Percentiles rank a stretch among this genome's conserved stretches.
Conservation (phyloP, 371 early-diverging fungal species). For the Mortierella sp. region DNA sequence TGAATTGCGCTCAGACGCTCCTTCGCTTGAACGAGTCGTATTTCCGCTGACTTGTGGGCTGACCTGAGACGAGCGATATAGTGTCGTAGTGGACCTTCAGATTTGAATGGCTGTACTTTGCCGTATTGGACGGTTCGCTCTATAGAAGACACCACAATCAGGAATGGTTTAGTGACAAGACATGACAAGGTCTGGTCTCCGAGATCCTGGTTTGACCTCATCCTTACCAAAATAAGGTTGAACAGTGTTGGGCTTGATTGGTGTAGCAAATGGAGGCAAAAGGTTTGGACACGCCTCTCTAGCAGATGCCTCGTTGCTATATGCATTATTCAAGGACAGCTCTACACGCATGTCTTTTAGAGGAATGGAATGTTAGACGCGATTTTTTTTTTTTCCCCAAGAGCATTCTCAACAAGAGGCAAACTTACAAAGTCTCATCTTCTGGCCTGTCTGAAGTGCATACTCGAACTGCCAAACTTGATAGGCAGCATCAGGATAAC, state of each 20-base stretch:
- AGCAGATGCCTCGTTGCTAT: slow-evolving; percentile 27
- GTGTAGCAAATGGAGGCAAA: slow-evolving; percentile 13
- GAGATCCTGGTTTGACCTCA: neutral
- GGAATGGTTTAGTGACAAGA: no score
- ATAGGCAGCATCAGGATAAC: slow-evolving; percentile 47
- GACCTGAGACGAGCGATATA: slow-evolving; percentile 33
- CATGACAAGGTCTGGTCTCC: neutral
- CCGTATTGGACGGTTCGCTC: slow-evolving; percentile 2
- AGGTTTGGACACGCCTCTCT: slow-evolving; percentile 37
- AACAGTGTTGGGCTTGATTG: slow-evolving; percentile 25
- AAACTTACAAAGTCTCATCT: slow-evolving; percentile 45
- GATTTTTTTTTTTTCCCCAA: neutral
- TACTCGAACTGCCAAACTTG: slow-evolving; percentile 50
- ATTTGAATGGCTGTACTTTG: slow-evolving; percentile 6
- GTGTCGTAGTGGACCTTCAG: slow-evolving; percentile 17
- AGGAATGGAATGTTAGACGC: neutral
- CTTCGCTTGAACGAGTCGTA: slow-evolving; percentile 26
- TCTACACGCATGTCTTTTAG: slow-evolving; percentile 39
- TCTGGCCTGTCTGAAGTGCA: slow-evolving; percentile 38
- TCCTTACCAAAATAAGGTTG: slow-evolving; percentile 36
- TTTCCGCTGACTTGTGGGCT: slow-evolving; percentile 35
- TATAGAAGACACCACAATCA: slow-evolving; percentile 7
- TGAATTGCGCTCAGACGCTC: slow-evolving; percentile 25
- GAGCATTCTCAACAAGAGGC: neutral
- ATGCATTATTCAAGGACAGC: slow-evolving; percentile 41